Evolutionary conservation across 805 yeast species (phyloP).

Genomic region (Huiozyma sinensis): DNA sequence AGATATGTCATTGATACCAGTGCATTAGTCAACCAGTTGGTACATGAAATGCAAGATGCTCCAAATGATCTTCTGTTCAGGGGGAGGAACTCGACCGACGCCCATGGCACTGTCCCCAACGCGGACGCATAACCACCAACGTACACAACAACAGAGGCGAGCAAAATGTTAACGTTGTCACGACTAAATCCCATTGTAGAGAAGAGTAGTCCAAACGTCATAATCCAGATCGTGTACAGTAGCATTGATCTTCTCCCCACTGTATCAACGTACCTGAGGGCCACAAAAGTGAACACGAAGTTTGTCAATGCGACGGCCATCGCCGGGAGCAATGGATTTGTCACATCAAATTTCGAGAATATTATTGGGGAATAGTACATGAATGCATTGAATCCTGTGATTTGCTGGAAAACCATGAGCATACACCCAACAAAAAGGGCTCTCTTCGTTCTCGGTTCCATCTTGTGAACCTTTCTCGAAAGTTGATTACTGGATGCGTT

Average conservation of each 20-base stretch:
- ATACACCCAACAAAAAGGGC: conserved; percentile 40
- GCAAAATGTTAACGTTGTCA: conserved; percentile 12
- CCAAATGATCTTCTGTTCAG: conserved; percentile 34
- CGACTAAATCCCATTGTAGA: conserved; percentile 25
- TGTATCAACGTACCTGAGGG: conserved; percentile 39
- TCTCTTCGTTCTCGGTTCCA: conserved; percentile 28
- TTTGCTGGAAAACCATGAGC: conserved; percentile 46
- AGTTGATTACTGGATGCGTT: not conserved
- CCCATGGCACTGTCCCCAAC: conserved; percentile 38
- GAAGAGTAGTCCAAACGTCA: conserved; percentile 28
- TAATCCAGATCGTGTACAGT: conserved; percentile 32
- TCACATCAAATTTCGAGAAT: conserved; percentile 40
- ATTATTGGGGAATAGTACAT: conserved; percentile 53
- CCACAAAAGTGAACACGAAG: conserved; percentile 44
- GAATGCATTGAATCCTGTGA: conserved; percentile 52
- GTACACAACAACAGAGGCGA: conserved; percentile 27
- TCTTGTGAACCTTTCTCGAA: conserved; percentile 7
- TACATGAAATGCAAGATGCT: conserved; percentile 32
- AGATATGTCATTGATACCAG: conserved; percentile 30
- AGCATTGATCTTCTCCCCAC: conserved; percentile 39
- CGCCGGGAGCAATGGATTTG: conserved; percentile 46
- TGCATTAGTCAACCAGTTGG: conserved; percentile 34
- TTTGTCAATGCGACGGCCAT: conserved; percentile 45
- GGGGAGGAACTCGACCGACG: conserved; percentile 35
- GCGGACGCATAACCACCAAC: conserved; percentile 36